Conservation (phyloP, 768 basidiomycete genomes). For the Naganishia randhawae region DNA sequence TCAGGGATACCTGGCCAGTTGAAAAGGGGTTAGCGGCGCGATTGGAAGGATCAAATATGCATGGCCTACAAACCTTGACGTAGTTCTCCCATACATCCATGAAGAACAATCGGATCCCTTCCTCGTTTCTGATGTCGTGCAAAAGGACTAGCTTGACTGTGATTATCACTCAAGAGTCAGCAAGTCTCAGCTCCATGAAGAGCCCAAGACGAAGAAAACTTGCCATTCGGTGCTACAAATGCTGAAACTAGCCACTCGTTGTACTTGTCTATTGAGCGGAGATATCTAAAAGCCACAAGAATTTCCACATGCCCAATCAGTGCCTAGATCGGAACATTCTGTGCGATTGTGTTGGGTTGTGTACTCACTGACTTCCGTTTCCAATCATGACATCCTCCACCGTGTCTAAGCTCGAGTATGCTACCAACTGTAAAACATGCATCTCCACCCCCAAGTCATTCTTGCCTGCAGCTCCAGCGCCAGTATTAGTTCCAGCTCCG, state of each 20-base stretch:
- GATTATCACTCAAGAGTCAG: not conserved
- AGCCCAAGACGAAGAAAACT: too few species aligned
- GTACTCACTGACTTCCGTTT: constrained; percentile 48
- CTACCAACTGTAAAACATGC: constrained; percentile 98
- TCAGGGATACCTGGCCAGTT: constrained; percentile 67
- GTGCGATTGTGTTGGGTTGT: too few species aligned
- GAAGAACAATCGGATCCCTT: constrained; percentile 88
- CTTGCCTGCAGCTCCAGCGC: constrained; percentile 54
- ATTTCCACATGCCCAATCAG: not conserved
- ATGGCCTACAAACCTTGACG: constrained; percentile 68
- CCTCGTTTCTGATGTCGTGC: constrained; percentile 95
- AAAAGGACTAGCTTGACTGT: constrained; percentile 90
- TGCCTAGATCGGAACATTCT: not conserved
- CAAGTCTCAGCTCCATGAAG: not conserved
- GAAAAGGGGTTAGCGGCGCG: not conserved
- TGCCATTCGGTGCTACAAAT: constrained; percentile 91
- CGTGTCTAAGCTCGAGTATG: constrained; percentile 89
- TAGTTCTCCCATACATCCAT: constrained; percentile 95
- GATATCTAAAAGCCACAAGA: constrained; percentile 63
- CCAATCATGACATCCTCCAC: constrained; percentile 76
- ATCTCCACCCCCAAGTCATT: constrained; percentile 70
- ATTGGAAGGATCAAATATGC: not conserved
- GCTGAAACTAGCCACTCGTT: constrained; percentile 98
- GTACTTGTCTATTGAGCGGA: constrained; percentile 92
- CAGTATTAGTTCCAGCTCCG: not conserved